These are phyloP conservation scores for Mycocentrospora acerina DNA, from an alignment of 2,329 filamentous ascomycete genomes.

Conservation along the genomic window DNA sequence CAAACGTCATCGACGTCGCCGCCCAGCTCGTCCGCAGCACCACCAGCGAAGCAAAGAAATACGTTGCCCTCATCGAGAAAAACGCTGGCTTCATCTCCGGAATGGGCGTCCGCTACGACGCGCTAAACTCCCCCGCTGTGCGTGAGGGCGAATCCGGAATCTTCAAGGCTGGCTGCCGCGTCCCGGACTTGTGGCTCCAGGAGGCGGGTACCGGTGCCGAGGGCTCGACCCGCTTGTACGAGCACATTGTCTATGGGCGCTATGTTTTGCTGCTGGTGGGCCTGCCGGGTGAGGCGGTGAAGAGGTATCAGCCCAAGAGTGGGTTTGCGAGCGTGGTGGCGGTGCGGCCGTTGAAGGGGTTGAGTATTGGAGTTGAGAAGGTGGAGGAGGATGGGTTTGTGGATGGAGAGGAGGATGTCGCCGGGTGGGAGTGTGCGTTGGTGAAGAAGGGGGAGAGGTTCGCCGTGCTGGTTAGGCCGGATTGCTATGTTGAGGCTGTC, in stretches of 20 bases:
- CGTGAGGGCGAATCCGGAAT: slow-evolving; percentile 35
- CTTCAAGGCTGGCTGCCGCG: slow-evolving; percentile 33
- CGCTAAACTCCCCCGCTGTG: slow-evolving; percentile 40
- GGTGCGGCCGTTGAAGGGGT: slow-evolving; percentile 1
- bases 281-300: background rate
- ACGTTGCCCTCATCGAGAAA: slow-evolving; percentile 51
- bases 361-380: slow-evolving; percentile 1
- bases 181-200: slow-evolving; percentile 17
- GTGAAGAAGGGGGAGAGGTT: slow-evolving; percentile 3
- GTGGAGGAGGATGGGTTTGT: background rate
- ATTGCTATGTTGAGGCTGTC: slow-evolving; percentile 12
- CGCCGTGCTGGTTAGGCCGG: slow-evolving; percentile 11
- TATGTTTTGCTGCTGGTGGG: slow-evolving; percentile 8
- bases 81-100: slow-evolving; percentile 54
- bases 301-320: background rate
- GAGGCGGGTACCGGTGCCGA: background rate
- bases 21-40: slow-evolving; percentile 52
- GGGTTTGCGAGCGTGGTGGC: slow-evolving; percentile 4
- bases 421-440: slow-evolving; percentile 8
- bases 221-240: slow-evolving; percentile 5
- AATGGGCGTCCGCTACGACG: slow-evolving; percentile 49
- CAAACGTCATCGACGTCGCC: slow-evolving; percentile 51
- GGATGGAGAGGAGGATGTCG: background rate
- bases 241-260: slow-evolving; percentile 11
- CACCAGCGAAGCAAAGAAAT: slow-evolving; percentile 47